phyloP scores from a whole-genome alignment of 2,329 filamentous ascomycete species.

The Fusarium metavorans region DNA sequence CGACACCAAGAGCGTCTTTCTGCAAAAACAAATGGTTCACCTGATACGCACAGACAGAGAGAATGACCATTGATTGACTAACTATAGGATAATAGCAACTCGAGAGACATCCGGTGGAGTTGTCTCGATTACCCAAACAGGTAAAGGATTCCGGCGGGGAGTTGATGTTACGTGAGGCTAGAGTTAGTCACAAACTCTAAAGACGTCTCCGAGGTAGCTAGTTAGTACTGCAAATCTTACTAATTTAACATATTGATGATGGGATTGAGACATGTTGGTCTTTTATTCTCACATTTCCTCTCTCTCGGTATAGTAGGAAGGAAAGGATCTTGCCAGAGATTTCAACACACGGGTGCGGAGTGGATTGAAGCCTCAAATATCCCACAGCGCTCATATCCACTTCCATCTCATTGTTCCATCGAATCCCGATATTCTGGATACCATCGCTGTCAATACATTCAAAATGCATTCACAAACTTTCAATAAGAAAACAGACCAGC shows the following conservation, averaged over 20 bases:
- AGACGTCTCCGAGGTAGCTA: not conserved
- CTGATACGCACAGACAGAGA: not conserved
- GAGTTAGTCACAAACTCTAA: slow-evolving; percentile 18
- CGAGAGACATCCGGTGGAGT: not conserved
- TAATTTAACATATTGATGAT: not conserved
- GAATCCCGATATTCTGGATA: too few species aligned
- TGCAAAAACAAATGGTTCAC: not conserved
- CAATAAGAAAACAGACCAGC: fast-evolving
- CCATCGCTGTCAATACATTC: too few species aligned
- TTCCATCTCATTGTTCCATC: not conserved
- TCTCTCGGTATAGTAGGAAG: not conserved
- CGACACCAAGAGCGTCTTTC: not conserved
- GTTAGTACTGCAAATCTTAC: slow-evolving; percentile 20
- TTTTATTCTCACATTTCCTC: fast-evolving
- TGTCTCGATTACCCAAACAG: not conserved
- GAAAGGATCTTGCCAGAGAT: not conserved
- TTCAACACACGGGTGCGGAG: not conserved
- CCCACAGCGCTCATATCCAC: not conserved
- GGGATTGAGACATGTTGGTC: not conserved
- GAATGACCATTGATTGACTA: not conserved
- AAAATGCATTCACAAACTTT: slow-evolving; percentile 5
- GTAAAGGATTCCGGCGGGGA: not conserved
- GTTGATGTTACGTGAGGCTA: slow-evolving; percentile 17
- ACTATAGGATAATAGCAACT: slow-evolving; percentile 1
- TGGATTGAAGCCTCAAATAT: not conserved